Conservation (phyloP, 768 basidiomycete species). For the Leucocoprinus leucothites region DNA sequence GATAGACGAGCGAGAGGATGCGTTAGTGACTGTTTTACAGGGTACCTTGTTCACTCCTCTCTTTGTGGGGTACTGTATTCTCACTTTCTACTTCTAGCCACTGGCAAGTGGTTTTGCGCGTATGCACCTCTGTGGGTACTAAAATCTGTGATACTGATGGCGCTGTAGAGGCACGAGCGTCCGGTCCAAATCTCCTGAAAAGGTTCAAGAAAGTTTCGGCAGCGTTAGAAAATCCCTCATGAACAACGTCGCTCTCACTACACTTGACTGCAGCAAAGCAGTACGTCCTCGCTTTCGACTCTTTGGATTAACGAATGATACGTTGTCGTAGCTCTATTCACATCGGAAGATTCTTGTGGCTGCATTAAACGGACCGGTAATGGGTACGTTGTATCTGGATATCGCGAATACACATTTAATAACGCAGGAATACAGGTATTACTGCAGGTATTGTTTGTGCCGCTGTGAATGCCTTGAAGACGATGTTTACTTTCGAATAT, state of each 20-base stretch:
- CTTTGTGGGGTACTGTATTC: too few species aligned
- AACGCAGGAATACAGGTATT: slow-evolving; percentile 44
- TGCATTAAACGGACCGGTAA: slow-evolving; percentile 71
- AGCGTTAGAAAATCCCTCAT: slow-evolving; percentile 46
- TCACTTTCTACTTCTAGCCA: slow-evolving; percentile 34
- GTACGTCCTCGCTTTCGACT: slow-evolving; percentile 30
- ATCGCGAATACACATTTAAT: not conserved
- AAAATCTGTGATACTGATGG: not conserved
- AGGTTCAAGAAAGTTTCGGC: slow-evolving; percentile 16
- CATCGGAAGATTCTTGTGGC: slow-evolving; percentile 71
- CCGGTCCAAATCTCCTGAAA: slow-evolving; percentile 23
- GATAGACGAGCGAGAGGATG: slow-evolving; percentile 58
- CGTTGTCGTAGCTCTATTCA: slow-evolving; percentile 49
- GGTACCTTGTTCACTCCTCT: slow-evolving; percentile 30
- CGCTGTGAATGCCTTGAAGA: not conserved
- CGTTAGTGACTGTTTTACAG: slow-evolving; percentile 67
- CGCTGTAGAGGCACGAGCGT: slow-evolving; percentile 56
- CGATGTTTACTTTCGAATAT: not conserved
- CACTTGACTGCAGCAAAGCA: slow-evolving; percentile 63
- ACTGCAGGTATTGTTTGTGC: slow-evolving; percentile 57
- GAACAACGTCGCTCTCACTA: slow-evolving; percentile 43
- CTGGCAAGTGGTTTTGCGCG: slow-evolving; percentile 75
- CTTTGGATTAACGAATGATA: not conserved
- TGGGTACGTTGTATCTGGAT: slow-evolving; percentile 44
- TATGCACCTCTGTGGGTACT: slow-evolving; percentile 28